These are phyloP conservation scores for Arthrobotrys iridis DNA, from an alignment of 2,329 filamentous ascomycete genomes.

Conservation along the genomic window DNA sequence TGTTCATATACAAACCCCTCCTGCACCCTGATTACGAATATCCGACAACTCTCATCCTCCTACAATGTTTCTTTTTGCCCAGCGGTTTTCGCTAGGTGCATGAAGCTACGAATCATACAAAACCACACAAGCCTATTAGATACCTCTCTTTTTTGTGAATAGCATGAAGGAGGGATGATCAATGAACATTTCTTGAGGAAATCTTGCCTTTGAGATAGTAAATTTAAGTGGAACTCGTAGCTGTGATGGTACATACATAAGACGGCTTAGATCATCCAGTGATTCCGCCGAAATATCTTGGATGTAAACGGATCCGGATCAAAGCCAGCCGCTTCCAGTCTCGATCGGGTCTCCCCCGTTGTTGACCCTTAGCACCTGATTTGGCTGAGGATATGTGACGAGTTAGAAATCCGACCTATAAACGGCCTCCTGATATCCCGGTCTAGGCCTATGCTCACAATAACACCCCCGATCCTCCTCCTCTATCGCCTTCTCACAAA, in stretches of 20 bases:
- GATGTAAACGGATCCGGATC: too few species aligned
- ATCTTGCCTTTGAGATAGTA: neutral
- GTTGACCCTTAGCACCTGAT: too few species aligned
- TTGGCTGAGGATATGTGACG: neutral
- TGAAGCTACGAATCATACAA: constrained; percentile 22
- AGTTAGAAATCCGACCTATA: neutral
- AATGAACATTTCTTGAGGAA: constrained; percentile 49
- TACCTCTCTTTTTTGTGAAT: constrained; percentile 40
- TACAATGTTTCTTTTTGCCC: neutral
- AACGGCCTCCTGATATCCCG: neutral
- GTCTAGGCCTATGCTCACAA: constrained; percentile 31
- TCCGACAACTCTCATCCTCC: neutral
- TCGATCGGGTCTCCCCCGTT: too few species aligned
- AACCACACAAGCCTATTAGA: constrained; percentile 11
- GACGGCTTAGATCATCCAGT: neutral
- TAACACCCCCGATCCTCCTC: constrained; percentile 25
- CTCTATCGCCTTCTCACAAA: constrained; percentile 12
- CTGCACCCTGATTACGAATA: constrained; percentile 4
- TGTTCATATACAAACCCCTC: constrained; percentile 52
- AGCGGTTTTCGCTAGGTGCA: neutral
- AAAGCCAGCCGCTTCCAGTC: too few species aligned
- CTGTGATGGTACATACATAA: neutral
- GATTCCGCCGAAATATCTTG: too few species aligned
- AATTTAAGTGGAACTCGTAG: neutral
- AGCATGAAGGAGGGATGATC: constrained; percentile 35